Percentiles rank a stretch among this genome's conserved stretches.
Evolutionary conservation across 179 eudicot species (phyloP).

Genomic region (Patellifolia procumbens): DNA sequence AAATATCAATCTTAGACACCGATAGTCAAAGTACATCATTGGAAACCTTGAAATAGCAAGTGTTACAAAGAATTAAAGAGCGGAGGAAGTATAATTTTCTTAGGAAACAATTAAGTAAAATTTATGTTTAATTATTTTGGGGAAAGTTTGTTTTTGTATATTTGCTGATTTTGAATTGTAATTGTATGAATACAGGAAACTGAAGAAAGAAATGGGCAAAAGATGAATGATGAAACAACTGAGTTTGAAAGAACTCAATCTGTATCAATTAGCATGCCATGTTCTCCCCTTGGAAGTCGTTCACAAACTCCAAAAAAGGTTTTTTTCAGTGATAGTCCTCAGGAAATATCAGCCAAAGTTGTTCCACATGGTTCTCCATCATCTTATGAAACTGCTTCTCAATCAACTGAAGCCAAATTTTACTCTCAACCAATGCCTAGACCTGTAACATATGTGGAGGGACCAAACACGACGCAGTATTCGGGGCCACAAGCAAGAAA

Average conservation of each 20-base stretch:
- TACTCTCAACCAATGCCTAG: constrained; percentile 70
- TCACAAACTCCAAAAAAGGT: constrained; percentile 38
- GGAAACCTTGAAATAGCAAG: no score
- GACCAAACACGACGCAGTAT: constrained; percentile 14
- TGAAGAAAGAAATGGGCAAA: constrained; percentile 19
- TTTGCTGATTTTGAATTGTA: not conserved
- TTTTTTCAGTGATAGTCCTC: constrained; percentile 42
- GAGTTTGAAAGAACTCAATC: constrained; percentile 31
- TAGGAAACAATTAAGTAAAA: no score
- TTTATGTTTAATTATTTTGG: no score
- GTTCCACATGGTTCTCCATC: constrained; percentile 24
- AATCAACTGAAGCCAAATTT: constrained; percentile 33
- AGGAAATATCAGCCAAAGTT: constrained; percentile 16
- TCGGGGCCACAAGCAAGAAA: constrained; percentile 25
- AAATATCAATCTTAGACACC: no score
- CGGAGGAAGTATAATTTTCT: no score
- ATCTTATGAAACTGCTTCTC: not conserved
- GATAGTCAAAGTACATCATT: no score
- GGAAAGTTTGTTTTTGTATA: not conserved
- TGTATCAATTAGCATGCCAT: constrained; percentile 75
- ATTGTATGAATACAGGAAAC: constrained; percentile 38
- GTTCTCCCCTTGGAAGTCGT: constrained; percentile 52
- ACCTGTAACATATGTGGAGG: constrained; percentile 32
- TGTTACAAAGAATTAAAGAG: no score
- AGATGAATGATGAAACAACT: constrained; percentile 9